phyloP scores from a whole-genome alignment of 305 asterid species.

The Solanum hybrid region DNA sequence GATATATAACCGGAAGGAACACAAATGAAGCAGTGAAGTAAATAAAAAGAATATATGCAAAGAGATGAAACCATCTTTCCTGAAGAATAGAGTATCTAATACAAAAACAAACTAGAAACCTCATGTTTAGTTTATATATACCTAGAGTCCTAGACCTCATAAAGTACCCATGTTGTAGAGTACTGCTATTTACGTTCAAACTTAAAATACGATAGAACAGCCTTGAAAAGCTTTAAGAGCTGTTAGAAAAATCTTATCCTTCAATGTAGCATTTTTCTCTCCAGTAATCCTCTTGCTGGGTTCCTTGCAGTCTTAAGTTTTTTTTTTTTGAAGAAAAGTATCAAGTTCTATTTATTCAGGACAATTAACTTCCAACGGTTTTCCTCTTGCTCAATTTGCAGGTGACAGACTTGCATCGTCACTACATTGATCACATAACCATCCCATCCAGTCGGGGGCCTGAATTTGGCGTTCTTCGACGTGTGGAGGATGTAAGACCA shows the following conservation, averaged over 20 bases:
- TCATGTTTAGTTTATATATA: neutral
- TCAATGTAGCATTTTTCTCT: neutral
- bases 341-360: neutral
- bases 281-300: neutral
- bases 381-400: constrained; percentile 10
- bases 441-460: constrained; percentile 86
- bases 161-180: neutral
- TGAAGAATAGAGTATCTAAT: neutral
- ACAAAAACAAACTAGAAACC: neutral
- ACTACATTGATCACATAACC: constrained; percentile 86
- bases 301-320: neutral
- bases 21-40: neutral
- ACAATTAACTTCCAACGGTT: neutral
- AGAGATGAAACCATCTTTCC: neutral
- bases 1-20: neutral
- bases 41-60: neutral
- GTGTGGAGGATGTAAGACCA: constrained; percentile 74
- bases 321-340: neutral
- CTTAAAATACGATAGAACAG: neutral
- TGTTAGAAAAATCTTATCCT: neutral
- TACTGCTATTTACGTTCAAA: neutral
- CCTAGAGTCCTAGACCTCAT: neutral
- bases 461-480: constrained; percentile 68
- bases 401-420: constrained; percentile 90
- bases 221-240: neutral